phyloP scores from a whole-genome alignment of 768 basidiomycete species.

The Boletus sp. region DNA sequence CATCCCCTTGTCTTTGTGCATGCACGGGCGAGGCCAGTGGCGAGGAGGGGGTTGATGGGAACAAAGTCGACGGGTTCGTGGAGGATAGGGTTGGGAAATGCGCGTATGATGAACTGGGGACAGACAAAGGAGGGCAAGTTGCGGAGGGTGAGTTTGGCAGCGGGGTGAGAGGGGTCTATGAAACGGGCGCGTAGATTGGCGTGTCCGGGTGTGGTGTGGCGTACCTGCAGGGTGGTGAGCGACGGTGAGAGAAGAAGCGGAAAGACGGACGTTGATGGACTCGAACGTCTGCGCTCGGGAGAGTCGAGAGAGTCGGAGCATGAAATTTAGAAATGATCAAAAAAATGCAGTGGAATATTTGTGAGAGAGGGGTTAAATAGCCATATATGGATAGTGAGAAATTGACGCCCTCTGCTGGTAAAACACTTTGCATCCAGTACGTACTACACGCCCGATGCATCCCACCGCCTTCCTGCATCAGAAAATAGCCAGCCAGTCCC shows the following conservation, averaged over 20 bases:
- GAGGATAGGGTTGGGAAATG: neutral
- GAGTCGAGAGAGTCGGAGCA: constrained; percentile 8
- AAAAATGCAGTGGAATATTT: too few relatives aligned
- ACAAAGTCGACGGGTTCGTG: neutral
- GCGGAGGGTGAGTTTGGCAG: constrained; percentile 8
- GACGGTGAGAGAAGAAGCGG: accelerated
- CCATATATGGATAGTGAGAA: too few relatives aligned
- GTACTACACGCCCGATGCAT: constrained; percentile 16
- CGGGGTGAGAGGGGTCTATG: constrained; percentile 23
- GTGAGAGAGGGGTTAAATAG: too few relatives aligned
- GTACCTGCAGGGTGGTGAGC: neutral
- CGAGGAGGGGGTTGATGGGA: constrained; percentile 21
- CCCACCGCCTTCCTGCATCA: neutral
- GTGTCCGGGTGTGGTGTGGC: constrained; percentile 10
- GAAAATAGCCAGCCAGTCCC: constrained; percentile 24
- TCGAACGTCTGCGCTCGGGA: neutral
- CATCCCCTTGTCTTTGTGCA: neutral
- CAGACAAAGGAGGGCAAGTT: constrained; percentile 17
- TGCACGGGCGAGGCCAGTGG: constrained; percentile 12
- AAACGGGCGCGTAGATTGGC: constrained; percentile 7
- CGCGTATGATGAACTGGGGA: constrained; percentile 11
- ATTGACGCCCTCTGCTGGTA: too few relatives aligned
- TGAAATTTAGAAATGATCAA: too few relatives aligned
- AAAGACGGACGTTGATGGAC: constrained; percentile 4
- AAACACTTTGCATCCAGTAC: constrained; percentile 57